Base-by-base conservation (phyloP, 805 yeast genomes). In the Schwanniomyces vanrijiae region DNA sequence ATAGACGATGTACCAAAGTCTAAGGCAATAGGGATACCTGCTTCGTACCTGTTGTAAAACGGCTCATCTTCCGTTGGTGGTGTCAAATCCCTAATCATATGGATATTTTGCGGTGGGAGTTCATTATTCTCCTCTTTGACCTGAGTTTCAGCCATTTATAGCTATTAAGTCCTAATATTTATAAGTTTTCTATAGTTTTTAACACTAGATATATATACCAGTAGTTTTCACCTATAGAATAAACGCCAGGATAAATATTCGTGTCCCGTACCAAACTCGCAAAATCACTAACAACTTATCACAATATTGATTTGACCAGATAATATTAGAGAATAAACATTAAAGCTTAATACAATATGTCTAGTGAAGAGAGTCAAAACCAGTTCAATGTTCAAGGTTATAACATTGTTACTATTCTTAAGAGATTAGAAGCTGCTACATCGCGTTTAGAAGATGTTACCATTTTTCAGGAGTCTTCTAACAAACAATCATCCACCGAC, bases 391-490 rank as follows among this genome's bases (percentile, higher is more conserved):
- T 85, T 47, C 94, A 86, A 60, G 96, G 95, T n/a, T 88, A 85
- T 74, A 90, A 89, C 62, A 75, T 90, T 52, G 88, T 88, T 37
- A 90, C 96, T 40, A 77, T 90, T 46, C 69, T 72, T 48, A 73
- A 62, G 59, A 78, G 96, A 55, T 80, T 90, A 57, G 97, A 90
- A 66, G 92, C 96, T 13, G 97, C 97, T 29, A 89, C 97, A 8
- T 85, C 96, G 5, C 82, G 97, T 42, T 80, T 90, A 55, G 97
- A 90, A 61, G 97, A 90, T 64, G 83, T 90, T 40, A 88, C 95
- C 25, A 77, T 86, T 44, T 84, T 78, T 64, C 96, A 89, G 61
- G 88, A 84, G 56, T 82, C 80, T 33, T 74, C 79, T 41, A 59
- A 72, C 44, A 71, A 18, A 7, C 4, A 18, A 19, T 19, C 14